Evolutionary conservation across 306 rosid species (phyloP), one percentile per base, ranked within the genome.

Genomic region (Acacia confusa): DNA sequence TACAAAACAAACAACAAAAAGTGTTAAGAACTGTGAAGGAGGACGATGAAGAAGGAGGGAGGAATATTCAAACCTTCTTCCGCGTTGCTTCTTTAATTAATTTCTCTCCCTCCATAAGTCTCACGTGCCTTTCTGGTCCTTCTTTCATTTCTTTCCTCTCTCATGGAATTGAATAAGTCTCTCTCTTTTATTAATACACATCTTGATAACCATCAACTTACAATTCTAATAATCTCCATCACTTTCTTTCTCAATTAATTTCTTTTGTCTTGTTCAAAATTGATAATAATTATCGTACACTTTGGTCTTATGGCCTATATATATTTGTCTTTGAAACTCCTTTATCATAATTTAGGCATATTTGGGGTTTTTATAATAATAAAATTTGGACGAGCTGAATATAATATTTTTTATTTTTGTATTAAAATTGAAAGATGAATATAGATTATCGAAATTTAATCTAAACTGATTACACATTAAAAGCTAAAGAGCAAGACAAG

Each of bases 51-150:
- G 72, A 67, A 67, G 28, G 28, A 10, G 22, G 48, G 0, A 68
- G 50, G 73, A 68, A 68, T 68, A 20, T 68, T 68, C 73, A 38
- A 36, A n/a, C 30, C 50, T 68, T 68, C 17, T 36, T 68, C 50
- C 73, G 50, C 50, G 50, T 38, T 68, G 73, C 3, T 66, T 13
- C 71, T 65, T 36, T 1, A 0, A 52, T 20, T 53, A 20, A 19
- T 53, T 7, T 20, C 0, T 14, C 19, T 12, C 50, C 4, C 4
- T 38, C 16, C 7, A 11, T 36, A 17, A 7, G 19, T 61, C 38
- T 15, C n/a, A 30, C 45, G 22, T 28, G 71, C 71, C 45, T 30
- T 32, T 64, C 41, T 32, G 9, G 22, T 34, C 20, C n/a, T 8
- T 34, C 45, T 32, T 4, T 65, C 41, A 47, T 47, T 47, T 47